Conservation (phyloP, 2,329 filamentous ascomycete species). For the Fusarium acutatum region DNA sequence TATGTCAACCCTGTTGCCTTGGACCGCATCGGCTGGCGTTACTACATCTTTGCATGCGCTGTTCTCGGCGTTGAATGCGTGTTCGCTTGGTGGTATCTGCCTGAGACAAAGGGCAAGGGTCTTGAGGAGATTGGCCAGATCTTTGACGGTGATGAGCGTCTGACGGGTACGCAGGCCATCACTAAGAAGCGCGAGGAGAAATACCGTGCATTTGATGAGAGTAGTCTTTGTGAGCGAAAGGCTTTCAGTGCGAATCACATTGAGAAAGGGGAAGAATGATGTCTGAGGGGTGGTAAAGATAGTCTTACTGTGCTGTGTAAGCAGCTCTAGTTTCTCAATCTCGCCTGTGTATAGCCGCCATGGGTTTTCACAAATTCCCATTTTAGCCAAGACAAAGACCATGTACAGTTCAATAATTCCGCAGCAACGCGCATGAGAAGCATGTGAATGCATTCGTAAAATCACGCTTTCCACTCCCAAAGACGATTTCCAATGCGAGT, state of each 20-base stretch:
- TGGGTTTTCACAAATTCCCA: too few relatives aligned
- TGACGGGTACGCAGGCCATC: not conserved
- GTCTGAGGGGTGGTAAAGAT: too few relatives aligned
- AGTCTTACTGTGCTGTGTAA: not conserved
- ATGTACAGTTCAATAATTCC: not conserved
- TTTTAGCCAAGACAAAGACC: too few relatives aligned
- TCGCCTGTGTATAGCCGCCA: too few relatives aligned
- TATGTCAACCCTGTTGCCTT: not conserved
- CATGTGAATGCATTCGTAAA: accelerated
- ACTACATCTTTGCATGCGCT: not conserved
- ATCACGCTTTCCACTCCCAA: not conserved
- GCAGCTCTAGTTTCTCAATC: not conserved
- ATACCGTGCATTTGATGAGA: not conserved
- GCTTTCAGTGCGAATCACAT: too few relatives aligned
- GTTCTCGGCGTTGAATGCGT: not conserved
- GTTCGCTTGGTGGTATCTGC: not conserved
- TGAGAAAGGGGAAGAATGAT: not conserved
- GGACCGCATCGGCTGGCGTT: not conserved
- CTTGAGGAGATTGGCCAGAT: not conserved
- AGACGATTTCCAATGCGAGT: not conserved
- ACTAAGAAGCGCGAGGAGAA: not conserved
- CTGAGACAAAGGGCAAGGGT: not conserved
- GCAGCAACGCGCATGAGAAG: too few relatives aligned
- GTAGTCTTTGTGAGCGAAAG: not conserved
- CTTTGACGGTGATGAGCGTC: not conserved